Conservation (phyloP, 1,139 yeast genomes). For the Geotrichum carabidarum region DNA sequence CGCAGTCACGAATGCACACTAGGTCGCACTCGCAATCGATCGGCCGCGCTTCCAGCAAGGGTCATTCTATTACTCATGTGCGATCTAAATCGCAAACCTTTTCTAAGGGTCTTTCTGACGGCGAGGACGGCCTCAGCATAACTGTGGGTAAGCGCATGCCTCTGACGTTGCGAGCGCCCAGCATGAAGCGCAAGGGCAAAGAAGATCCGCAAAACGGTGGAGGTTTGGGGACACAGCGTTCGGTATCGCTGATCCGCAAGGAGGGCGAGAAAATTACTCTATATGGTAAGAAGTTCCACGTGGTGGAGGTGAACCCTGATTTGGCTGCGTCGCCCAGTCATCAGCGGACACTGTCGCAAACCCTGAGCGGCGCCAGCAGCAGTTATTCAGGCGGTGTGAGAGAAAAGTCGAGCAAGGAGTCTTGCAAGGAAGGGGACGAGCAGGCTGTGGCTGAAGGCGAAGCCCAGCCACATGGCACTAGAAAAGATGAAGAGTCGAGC, state of each 20-base stretch:
- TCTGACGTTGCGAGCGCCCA: constrained; percentile 9
- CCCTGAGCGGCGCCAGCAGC: not conserved
- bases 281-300: constrained; percentile 35
- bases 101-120: no score
- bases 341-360: constrained; percentile 8
- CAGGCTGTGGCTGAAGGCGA: not conserved
- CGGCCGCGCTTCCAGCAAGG: not conserved
- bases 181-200: constrained; percentile 1
- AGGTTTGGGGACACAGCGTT: constrained; percentile 22
- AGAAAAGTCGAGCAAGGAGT: not conserved
- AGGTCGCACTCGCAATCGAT: constrained; percentile 11
- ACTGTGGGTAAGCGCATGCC: constrained; percentile 13
- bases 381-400: no score
- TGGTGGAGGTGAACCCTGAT: constrained; percentile 37
- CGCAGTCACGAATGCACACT: not conserved
- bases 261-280: constrained; percentile 31
- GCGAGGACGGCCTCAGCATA: no score
- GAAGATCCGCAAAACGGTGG: not conserved
- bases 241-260: constrained; percentile 31
- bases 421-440: not conserved
- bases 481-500: not conserved
- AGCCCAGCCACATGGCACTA: no score
- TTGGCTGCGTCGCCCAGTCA: constrained; percentile 21
- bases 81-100: constrained; percentile 7
- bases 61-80: not conserved